A percentile compares a stretch with the other conserved stretches of the same genome.
phyloP scores from a whole-genome alignment of 106 monocot genomes.

The Allium cepa region DNA sequence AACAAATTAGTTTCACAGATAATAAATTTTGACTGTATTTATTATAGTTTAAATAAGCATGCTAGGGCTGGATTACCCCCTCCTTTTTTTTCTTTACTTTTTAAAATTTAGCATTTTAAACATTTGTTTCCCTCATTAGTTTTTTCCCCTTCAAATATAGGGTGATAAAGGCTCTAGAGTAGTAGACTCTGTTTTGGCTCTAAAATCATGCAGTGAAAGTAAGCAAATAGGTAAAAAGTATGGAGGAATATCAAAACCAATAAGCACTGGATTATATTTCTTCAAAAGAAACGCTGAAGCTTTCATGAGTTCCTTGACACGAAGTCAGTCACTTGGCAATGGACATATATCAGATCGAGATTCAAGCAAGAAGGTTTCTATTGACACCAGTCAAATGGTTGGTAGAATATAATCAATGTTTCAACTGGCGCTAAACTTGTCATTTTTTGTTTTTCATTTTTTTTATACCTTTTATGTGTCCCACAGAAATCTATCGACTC shows the following conservation, averaged over 20 bases:
- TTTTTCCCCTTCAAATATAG: slow-evolving; percentile 24
- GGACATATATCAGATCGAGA: neutral
- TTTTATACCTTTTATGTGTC: neutral
- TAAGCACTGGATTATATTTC: slow-evolving; percentile 46
- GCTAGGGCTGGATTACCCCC: no score
- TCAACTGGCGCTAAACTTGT: slow-evolving; percentile 1
- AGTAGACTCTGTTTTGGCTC: slow-evolving; percentile 73
- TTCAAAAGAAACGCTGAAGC: slow-evolving; percentile 69
- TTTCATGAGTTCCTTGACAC: slow-evolving; percentile 44
- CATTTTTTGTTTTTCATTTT: neutral
- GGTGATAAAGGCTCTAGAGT: slow-evolving; percentile 80
- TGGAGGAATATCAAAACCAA: slow-evolving; percentile 46
- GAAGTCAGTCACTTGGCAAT: slow-evolving; percentile 30
- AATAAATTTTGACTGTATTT: no score
- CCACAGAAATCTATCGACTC: slow-evolving; percentile 49
- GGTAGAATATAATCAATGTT: slow-evolving; percentile 7
- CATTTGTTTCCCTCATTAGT: neutral
- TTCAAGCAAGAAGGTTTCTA: slow-evolving; percentile 21
- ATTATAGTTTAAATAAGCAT: no score
- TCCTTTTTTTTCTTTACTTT: no score
- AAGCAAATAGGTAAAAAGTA: slow-evolving; percentile 43
- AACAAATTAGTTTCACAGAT: no score
- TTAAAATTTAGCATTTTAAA: no score
- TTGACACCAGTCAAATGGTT: slow-evolving; percentile 64
- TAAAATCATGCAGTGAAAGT: slow-evolving; percentile 55